Evolutionary conservation across 345 rosid genomes (phyloP).

Genomic region (Laguncularia racemosa): DNA sequence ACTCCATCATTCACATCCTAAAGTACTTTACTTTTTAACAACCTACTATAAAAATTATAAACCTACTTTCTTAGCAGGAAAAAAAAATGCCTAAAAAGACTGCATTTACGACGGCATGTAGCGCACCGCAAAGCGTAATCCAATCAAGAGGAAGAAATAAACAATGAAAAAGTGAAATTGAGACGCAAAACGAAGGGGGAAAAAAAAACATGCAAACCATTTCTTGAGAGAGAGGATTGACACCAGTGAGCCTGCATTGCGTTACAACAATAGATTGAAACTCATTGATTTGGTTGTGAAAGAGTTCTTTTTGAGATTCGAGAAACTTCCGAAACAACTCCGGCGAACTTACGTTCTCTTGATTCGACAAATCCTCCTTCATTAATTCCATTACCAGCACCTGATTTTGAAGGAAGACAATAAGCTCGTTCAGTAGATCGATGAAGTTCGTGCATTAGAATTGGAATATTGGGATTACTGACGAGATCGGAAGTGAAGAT

Average conservation of each 20-base stretch:
- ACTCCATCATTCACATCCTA: too few relatives aligned
- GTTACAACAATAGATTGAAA: constrained; percentile 65
- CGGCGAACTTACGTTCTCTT: constrained; percentile 54
- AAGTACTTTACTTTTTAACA: too few relatives aligned
- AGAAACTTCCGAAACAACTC: constrained; percentile 56
- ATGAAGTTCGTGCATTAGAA: not conserved
- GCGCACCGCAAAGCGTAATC: too few relatives aligned
- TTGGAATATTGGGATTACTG: not conserved
- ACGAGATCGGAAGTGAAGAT: constrained; percentile 22
- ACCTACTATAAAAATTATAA: too few relatives aligned
- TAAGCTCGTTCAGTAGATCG: constrained; percentile 19
- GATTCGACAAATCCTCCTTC: constrained; percentile 33
- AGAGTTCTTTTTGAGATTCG: constrained; percentile 62
- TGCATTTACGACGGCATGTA: too few relatives aligned
- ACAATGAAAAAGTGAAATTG: too few relatives aligned
- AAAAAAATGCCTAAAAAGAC: too few relatives aligned
- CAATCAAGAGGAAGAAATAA: too few relatives aligned
- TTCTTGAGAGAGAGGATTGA: constrained; percentile 95
- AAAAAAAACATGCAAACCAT: constrained; percentile 46
- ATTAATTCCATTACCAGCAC: constrained; percentile 39
- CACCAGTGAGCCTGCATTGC: constrained; percentile 96
- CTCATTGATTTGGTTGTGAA: constrained; percentile 84
- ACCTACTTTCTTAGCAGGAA: too few relatives aligned
- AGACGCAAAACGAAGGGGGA: not conserved
- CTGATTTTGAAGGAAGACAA: constrained; percentile 20